These are phyloP conservation scores for Meyerozyma smithsonii DNA, from an alignment of 1,139 yeast species.

Conservation along the genomic window DNA sequence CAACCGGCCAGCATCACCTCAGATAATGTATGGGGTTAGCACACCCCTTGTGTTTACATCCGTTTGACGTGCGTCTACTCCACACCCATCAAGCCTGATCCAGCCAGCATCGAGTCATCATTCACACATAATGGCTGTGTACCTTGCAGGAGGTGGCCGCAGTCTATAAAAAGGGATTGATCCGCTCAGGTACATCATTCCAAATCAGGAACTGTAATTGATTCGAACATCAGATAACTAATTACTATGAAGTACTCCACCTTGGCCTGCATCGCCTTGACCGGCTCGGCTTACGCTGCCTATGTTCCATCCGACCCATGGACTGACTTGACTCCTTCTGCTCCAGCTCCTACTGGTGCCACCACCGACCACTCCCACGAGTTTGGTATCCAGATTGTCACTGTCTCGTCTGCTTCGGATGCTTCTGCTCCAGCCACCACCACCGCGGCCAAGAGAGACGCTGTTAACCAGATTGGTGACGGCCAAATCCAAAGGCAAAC, in stretches of 20 bases:
- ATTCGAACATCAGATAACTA: not conserved
- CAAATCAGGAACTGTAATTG: constrained; percentile 2
- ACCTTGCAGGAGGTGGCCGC: not conserved
- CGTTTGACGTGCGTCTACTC: not conserved
- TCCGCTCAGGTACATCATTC: not conserved
- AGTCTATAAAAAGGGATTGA: not conserved
- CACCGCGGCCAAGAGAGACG: constrained; percentile 23
- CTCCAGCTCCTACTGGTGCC: constrained; percentile 52
- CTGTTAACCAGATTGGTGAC: constrained; percentile 23
- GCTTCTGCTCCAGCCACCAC: constrained; percentile 18
- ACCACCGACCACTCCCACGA: constrained; percentile 53
- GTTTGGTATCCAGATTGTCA: constrained; percentile 68
- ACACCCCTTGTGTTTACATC: not conserved
- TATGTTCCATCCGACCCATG: constrained; percentile 68
- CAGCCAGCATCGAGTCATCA: not conserved
- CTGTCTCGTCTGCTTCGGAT: constrained; percentile 28
- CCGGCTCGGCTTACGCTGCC: constrained; percentile 55
- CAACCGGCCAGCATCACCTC: no score
- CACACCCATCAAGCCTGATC: not conserved
- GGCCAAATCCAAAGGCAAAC: constrained; percentile 26
- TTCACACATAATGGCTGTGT: not conserved
- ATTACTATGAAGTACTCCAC: constrained; percentile 26
- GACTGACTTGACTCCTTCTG: constrained; percentile 65
- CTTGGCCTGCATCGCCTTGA: constrained; percentile 29
- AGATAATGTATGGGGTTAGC: not conserved